A percentile compares a stretch with the other conserved stretches of the same genome.
These are phyloP conservation scores for Acorus gramineus DNA, from an alignment of 106 monocot species.

Conservation along the genomic window DNA sequence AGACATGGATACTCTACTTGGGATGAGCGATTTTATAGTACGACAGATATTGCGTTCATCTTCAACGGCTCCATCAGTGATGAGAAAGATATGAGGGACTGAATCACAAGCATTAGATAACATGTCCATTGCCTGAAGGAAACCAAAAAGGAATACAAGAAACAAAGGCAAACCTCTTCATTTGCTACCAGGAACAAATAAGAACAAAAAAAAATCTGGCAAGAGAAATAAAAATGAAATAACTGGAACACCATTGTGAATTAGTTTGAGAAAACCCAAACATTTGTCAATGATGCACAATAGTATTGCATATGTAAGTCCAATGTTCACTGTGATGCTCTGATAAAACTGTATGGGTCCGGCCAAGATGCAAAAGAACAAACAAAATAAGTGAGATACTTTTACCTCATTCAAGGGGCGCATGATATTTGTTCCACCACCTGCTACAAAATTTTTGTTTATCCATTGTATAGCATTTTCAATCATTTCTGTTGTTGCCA, in stretches of 20 bases:
- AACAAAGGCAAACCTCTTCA: no score
- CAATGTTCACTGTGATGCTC: no score
- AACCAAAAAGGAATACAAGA: conserved; percentile 2
- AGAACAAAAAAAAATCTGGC: background rate
- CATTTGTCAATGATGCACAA: no score
- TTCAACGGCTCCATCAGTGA: conserved; percentile 93
- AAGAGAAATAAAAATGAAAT: background rate
- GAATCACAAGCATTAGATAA: conserved; percentile 36
- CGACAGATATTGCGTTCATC: conserved; percentile 70
- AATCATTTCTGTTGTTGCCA: conserved; percentile 47
- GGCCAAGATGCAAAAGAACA: no score
- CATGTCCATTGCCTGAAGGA: conserved; percentile 43
- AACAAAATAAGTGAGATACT: no score
- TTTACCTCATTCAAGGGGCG: conserved; percentile 68
- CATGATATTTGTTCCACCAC: conserved; percentile 64
- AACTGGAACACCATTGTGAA: no score
- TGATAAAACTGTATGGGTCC: no score
- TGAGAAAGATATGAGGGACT: conserved; percentile 67
- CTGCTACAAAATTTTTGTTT: conserved; percentile 49
- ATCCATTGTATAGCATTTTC: conserved; percentile 64
- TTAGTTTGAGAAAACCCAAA: no score
- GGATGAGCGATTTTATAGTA: conserved; percentile 26
- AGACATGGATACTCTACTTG: conserved; percentile 20
- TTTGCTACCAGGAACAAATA: background rate
- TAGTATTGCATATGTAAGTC: no score